A percentile compares a stretch with the other conserved stretches of the same genome.
Evolutionary conservation across 75 land plant species (phyloP).

Genomic region (Azolla pinnata): DNA sequence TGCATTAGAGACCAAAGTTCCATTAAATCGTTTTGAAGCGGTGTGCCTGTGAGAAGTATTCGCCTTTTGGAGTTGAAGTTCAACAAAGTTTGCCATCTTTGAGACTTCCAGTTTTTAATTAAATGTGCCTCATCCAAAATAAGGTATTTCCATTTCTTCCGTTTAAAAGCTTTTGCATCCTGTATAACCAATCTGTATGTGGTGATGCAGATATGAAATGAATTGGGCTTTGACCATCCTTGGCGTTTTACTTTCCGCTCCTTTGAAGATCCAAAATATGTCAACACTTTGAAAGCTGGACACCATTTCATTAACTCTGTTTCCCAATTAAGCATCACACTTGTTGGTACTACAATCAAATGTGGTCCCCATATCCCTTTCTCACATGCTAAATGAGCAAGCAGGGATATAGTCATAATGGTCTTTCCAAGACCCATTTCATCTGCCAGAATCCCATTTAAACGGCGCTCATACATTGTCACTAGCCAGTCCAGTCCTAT

Average conservation of each 20-base stretch:
- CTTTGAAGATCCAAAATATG: conserved; percentile 97
- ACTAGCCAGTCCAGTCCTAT: conserved; percentile 99
- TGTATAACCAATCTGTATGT: conserved; percentile 97
- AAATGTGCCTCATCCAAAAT: conserved; percentile 98
- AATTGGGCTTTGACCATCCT: conserved; percentile 96
- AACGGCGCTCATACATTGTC: conserved; percentile 95
- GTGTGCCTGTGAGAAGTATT: conserved; percentile 93
- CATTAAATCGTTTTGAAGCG: conserved; percentile 98
- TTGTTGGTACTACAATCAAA: conserved; percentile 97
- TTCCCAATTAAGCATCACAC: conserved; percentile 99
- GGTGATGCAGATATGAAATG: conserved; percentile 93
- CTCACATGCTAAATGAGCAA: conserved; percentile 96
- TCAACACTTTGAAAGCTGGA: conserved; percentile 94
- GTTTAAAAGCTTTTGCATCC: conserved; percentile 93
- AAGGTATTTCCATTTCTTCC: conserved; percentile 98
- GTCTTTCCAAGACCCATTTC: conserved; percentile 99
- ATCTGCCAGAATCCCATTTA: conserved; percentile 98
- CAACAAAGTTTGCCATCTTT: conserved; percentile 96
- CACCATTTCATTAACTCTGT: conserved; percentile 99
- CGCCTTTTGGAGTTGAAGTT: conserved; percentile 96
- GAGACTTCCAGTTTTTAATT: conserved; percentile 99
- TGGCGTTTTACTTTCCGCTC: conserved; percentile 84
- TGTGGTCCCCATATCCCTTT: conserved; percentile 99
- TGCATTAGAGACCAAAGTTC: conserved; percentile 99
- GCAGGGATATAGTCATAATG: conserved; percentile 92